phyloP scores from a whole-genome alignment of 805 yeast species.

The Starmerella apicola region DNA sequence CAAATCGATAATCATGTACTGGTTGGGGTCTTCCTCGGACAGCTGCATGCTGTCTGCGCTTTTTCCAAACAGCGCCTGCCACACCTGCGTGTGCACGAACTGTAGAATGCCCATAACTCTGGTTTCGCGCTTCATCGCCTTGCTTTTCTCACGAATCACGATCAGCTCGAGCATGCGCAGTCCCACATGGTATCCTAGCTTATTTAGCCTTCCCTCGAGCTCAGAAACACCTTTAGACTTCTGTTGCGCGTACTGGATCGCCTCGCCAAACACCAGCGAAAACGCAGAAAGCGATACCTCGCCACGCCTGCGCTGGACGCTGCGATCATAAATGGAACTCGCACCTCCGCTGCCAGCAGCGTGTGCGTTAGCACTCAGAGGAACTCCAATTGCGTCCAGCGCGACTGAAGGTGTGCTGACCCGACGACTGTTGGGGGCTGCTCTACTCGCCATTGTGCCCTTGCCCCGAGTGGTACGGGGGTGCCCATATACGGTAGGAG shows the following conservation, averaged over 20 bases:
- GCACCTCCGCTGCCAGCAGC: neutral
- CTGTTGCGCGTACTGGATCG: constrained; percentile 51
- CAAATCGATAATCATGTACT: constrained; percentile 71
- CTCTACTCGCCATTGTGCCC: neutral
- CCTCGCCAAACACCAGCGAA: constrained; percentile 57
- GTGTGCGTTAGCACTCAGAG: neutral
- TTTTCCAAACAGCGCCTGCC: constrained; percentile 63
- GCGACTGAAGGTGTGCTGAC: neutral
- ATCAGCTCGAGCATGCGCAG: constrained; percentile 55
- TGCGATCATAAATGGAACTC: constrained; percentile 50
- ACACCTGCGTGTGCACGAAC: constrained; percentile 58
- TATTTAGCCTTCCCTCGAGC: constrained; percentile 45
- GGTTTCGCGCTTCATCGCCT: constrained; percentile 50
- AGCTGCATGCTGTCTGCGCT: constrained; percentile 65
- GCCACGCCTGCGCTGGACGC: constrained; percentile 48
- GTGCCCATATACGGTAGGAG: too few relatives aligned
- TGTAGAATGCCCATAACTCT: constrained; percentile 56
- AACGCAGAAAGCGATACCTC: constrained; percentile 59
- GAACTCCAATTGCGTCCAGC: neutral
- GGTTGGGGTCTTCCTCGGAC: constrained; percentile 52
- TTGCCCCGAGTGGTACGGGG: neutral
- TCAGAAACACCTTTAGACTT: constrained; percentile 58
- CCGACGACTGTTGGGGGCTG: neutral
- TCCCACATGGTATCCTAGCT: constrained; percentile 69
- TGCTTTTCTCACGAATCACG: constrained; percentile 52